Base-by-base conservation (phyloP, 192 early-diverging fungal species). In the Mortierella claussenii region DNA sequence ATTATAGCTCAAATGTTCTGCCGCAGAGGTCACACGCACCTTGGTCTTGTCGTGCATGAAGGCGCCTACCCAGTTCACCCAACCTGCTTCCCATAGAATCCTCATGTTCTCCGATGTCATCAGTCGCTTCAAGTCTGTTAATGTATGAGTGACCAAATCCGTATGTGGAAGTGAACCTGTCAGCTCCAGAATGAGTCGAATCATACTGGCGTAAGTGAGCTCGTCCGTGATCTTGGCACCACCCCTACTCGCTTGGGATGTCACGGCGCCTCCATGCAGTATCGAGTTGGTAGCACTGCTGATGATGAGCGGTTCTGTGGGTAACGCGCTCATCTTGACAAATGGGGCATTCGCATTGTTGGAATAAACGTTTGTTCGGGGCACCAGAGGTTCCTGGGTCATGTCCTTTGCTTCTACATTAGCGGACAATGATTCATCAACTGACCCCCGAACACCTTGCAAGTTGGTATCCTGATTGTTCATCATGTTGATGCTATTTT, bases 81-180 rank as follows among this genome's bases (percentile, higher is more conserved):
- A 80, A 4, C 67, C 71, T 4, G 70, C 55, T 32, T 80, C 79
- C 79, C 79, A 80, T 8, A 80, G 49, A 27, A 68, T 75, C 31
- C 79, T 34, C 79, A 80, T 80, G 36, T 80, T 80, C 40, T 63
- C 70, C 9, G 61, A 58, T 12, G 79, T 80, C 62, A 80, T 65
- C 11, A 80, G 54, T 58, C 79, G 42, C 67, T 80, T 80, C 50
- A 80, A 37, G 34, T 80, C 79, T 13, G 79, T 68, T 34, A 80
- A 47, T 0, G 67, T 74, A 30, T 80, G 79, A 2, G 71, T 75
- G 32, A 80, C 79, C 23, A 80, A 43, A 23, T 80, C 79, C 4
- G 79, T 71, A 37, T 80, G 66, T 15, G 65, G 34, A 4, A 68
- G 48, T 0, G 71, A 61, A 26, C 66, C 71, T 0, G 71, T 68